phyloP scores from a whole-genome alignment of 2,329 filamentous ascomycete genomes.

The Coniochaeta sp. region DNA sequence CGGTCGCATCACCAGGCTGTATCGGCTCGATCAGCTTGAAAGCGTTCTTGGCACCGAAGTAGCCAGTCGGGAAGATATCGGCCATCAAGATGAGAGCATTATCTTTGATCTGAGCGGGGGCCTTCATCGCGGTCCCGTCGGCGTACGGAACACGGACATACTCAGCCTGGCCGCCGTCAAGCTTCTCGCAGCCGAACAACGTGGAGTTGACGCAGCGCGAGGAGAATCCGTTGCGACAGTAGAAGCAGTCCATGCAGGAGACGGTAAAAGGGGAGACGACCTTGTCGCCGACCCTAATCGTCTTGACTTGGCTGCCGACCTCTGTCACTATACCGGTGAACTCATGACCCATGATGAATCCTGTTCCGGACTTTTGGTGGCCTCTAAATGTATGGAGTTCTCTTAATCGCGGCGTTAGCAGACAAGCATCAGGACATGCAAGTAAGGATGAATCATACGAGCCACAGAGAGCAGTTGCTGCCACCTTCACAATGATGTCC shows the following conservation, averaged over 20 bases:
- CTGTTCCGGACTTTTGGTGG: conserved; percentile 60
- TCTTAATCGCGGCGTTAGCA: conserved; percentile 29
- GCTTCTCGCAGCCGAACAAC: conserved; percentile 60
- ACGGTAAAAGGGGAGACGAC: conserved; percentile 79
- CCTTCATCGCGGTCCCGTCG: conserved; percentile 71
- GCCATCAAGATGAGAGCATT: conserved; percentile 79
- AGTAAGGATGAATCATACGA: conserved; percentile 49
- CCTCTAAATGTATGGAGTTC: conserved; percentile 85
- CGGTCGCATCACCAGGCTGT: conserved; percentile 57
- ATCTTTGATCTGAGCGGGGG: conserved; percentile 63
- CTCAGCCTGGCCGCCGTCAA: conserved; percentile 78
- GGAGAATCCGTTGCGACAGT: conserved; percentile 69
- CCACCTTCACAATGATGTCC: conserved; percentile 78
- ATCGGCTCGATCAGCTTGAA: conserved; percentile 51
- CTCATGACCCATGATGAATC: conserved; percentile 72
- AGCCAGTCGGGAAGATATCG: conserved; percentile 85
- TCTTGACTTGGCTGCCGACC: conserved; percentile 59
- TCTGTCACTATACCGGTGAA: conserved; percentile 72
- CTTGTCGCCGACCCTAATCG: conserved; percentile 65
- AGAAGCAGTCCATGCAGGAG: conserved; percentile 75
- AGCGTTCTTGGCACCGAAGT: conserved; percentile 73
- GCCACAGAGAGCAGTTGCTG: conserved; percentile 78
- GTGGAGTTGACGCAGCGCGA: conserved; percentile 65
- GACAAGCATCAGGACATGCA: conserved; percentile 1
- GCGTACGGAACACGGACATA: conserved; percentile 76